These are phyloP conservation scores for Suhomyces prunicola DNA, from an alignment of 805 yeast genomes.

Conservation along the genomic window DNA sequence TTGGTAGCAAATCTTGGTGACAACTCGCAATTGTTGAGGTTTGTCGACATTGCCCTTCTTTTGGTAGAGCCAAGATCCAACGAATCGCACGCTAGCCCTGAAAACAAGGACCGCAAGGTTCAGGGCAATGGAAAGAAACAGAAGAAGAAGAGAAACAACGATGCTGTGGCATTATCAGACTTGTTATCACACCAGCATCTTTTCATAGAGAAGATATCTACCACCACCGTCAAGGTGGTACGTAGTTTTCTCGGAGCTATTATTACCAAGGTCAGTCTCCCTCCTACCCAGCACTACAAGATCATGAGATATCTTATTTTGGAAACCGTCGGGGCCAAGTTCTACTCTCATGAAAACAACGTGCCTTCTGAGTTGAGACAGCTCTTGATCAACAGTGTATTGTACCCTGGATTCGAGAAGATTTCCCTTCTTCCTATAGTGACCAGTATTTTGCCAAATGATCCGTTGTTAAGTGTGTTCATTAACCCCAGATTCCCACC, in stretches of 20 bases:
- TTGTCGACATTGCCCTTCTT: slow-evolving; percentile 54
- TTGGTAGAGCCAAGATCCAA: slow-evolving; percentile 36
- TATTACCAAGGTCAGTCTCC: slow-evolving; percentile 48
- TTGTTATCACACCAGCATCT: slow-evolving; percentile 61
- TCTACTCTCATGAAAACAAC: slow-evolving; percentile 17
- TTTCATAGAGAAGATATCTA: slow-evolving; percentile 45
- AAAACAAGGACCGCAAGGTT: not conserved
- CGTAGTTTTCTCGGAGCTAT: slow-evolving; percentile 48
- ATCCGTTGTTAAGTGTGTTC: slow-evolving; percentile 54
- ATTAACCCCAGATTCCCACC: slow-evolving; percentile 77
- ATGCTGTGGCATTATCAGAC: slow-evolving; percentile 59
- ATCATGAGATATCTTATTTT: slow-evolving; percentile 41
- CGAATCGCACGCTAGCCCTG: not conserved
- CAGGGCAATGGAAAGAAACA: slow-evolving; percentile 3
- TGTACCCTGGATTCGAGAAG: slow-evolving; percentile 66
- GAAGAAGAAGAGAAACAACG: slow-evolving; percentile 40
- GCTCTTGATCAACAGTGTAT: slow-evolving; percentile 50
- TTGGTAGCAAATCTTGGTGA: slow-evolving; percentile 46
- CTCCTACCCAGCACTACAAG: slow-evolving; percentile 61
- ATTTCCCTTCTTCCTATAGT: slow-evolving; percentile 73
- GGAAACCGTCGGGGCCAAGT: slow-evolving; percentile 32
- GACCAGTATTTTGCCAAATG: slow-evolving; percentile 46
- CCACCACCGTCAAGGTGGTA: slow-evolving; percentile 29
- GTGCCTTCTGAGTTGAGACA: slow-evolving; percentile 32
- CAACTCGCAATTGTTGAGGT: slow-evolving; percentile 48